Evolutionary conservation across 257 asterid genomes (phyloP).

Genomic region (Solanum raphanifolium): DNA sequence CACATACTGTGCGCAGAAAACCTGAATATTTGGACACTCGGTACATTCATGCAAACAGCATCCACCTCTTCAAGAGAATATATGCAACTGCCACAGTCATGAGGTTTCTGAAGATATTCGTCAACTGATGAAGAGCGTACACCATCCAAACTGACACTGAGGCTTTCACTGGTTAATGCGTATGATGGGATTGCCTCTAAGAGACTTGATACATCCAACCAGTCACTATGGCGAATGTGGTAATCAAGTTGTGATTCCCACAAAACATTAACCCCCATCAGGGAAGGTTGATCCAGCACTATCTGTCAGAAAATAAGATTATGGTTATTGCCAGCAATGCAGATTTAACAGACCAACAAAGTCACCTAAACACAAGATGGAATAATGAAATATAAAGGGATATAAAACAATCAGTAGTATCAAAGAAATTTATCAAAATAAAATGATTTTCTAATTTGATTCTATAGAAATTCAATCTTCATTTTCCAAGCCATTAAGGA

Average conservation of each 20-base stretch:
- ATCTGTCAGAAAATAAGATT: conserved; percentile 43
- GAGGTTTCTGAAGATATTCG: conserved; percentile 33
- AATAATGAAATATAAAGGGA: neutral
- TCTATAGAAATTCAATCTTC: neutral
- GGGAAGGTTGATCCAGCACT: conserved; percentile 84
- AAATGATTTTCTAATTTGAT: neutral
- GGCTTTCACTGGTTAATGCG: conserved; percentile 62
- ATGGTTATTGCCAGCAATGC: conserved; percentile 3
- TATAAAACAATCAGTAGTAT: neutral
- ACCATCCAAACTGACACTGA: conserved; percentile 61
- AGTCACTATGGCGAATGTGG: conserved; percentile 79
- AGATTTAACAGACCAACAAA: neutral
- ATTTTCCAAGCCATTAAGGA: neutral
- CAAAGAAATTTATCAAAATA: neutral
- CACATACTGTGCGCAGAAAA: conserved; percentile 42
- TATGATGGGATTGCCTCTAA: conserved; percentile 71
- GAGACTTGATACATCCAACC: conserved; percentile 79
- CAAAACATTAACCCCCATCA: conserved; percentile 82
- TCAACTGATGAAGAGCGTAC: conserved; percentile 31
- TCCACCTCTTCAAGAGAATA: conserved; percentile 70
- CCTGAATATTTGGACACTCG: conserved; percentile 55
- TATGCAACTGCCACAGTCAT: conserved; percentile 35
- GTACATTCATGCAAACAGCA: conserved; percentile 56
- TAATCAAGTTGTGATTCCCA: conserved; percentile 99
- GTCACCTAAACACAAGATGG: neutral